A percentile compares a stretch with the other conserved stretches of the same genome.
Conservation (phyloP, 2,329 filamentous ascomycete genomes). For the Helminthosporium solani region DNA sequence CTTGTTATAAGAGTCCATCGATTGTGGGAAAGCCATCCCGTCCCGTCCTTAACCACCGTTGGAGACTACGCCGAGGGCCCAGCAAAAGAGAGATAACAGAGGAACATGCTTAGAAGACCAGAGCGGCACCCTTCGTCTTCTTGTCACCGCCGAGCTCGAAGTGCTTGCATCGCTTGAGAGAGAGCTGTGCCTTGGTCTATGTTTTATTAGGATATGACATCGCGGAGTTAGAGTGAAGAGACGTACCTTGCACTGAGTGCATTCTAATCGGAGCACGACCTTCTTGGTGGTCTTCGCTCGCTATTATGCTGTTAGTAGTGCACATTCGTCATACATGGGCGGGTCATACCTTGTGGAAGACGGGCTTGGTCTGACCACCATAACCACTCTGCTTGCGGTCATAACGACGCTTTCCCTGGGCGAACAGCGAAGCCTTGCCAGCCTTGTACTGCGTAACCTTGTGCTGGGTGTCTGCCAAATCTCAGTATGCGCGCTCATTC, state of each 20-base stretch:
- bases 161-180: constrained; percentile 99
- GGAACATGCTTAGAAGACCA: constrained; percentile 87
- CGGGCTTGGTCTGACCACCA: constrained; percentile 99
- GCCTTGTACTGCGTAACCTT: constrained; percentile 97
- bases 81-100: constrained; percentile 44
- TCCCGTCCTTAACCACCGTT: constrained; percentile 35
- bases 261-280: constrained; percentile 97
- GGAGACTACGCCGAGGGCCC: constrained; percentile 43
- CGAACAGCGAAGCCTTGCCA: constrained; percentile 92
- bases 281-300: constrained; percentile 99
- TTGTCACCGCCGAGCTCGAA: constrained; percentile 99
- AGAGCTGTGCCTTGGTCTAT: constrained; percentile 87
- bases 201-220: constrained; percentile 14
- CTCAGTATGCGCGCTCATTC: constrained; percentile 27
- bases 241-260: constrained; percentile 79
- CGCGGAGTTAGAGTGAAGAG: too few relatives aligned
- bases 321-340: not conserved
- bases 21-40: constrained; percentile 31
- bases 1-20: constrained; percentile 36
- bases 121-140: constrained; percentile 99
- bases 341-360: constrained; percentile 76
- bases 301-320: constrained; percentile 48
- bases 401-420: constrained; percentile 99
- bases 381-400: constrained; percentile 90
- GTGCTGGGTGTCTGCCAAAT: constrained; percentile 64